Evolutionary conservation across 257 asterid species (phyloP), one percentile per base, ranked within the genome.

Genomic region (Linaria vulgaris): DNA sequence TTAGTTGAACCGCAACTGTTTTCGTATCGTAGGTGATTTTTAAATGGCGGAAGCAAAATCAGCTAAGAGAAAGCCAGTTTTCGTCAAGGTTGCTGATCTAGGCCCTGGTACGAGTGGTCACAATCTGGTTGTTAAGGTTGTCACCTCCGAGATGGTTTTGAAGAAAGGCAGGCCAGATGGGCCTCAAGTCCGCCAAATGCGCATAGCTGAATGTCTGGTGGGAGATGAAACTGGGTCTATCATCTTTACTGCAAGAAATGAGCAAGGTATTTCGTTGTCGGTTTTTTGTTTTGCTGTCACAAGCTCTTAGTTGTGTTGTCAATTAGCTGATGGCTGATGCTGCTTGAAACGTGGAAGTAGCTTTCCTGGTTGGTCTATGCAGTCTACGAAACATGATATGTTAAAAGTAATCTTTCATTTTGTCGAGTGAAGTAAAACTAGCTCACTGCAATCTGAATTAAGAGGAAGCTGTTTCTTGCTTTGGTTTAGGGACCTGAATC

Each of bases 1-100:
- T 27, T 6, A 2, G 41, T 34, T 11, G 5, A 34, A 8, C 41
- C 9, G 10, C 5, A 3, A 34, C 10, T 3, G 10, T 3, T 34
- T 34, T 3, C 9, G 1, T 3, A 76, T 66, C 45, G 56, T 27
- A 27, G 54, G 68, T 30, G 22, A 38, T 34, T 8, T 7, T 1
- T 3, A 34, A 61, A 89, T 90, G 97, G 94, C 90, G 56, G 95
- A 90, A 70, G 76, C 84, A 44, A 85, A 75, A 74, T 68, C 78
- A 51, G 48, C 69, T 62, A 82, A 75, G 80, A 78, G 87, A 46
- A 82, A 85, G 66, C 94, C 96, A 13, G 89, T 85, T 72, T 90
- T 87, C 70, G 64, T 72, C 45, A 87, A 87, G 77, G 80, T 90
- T 73, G 89, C 80, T 53, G 85, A 81, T 77, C 91, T 90, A 60